These are phyloP conservation scores for Barbatosphaeria neglecta DNA, from an alignment of 495 filamentous ascomycete genomes.

Conservation along the genomic window DNA sequence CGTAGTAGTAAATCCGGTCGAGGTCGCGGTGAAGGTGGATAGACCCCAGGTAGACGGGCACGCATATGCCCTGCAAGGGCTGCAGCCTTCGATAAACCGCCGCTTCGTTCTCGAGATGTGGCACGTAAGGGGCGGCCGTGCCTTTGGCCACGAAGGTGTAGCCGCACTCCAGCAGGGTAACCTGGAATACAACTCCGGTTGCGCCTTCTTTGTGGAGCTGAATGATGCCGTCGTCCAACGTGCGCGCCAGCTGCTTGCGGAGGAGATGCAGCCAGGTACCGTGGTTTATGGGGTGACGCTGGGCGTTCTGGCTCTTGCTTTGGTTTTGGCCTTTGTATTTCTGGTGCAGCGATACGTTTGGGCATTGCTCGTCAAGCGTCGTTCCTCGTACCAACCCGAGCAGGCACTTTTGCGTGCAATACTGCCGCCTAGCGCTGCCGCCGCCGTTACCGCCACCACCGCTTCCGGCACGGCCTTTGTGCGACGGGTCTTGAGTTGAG, in stretches of 20 bases:
- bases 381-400: slow-evolving; percentile 25
- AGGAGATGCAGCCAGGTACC: slow-evolving; percentile 6
- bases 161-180: slow-evolving; percentile 25
- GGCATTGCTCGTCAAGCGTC: slow-evolving; percentile 28
- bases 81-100: slow-evolving; percentile 25
- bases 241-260: slow-evolving; percentile 7
- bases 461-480: neutral
- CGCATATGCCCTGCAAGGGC: slow-evolving; percentile 21
- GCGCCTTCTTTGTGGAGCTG: slow-evolving; percentile 8
- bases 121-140: slow-evolving; percentile 19
- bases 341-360: slow-evolving; percentile 27
- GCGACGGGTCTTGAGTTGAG: neutral
- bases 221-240: slow-evolving; percentile 11
- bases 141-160: slow-evolving; percentile 41
- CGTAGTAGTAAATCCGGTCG: slow-evolving; percentile 19
- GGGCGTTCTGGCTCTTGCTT: neutral
- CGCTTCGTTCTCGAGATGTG: slow-evolving; percentile 28
- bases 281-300: slow-evolving; percentile 6
- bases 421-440: slow-evolving; percentile 2
- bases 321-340: neutral
- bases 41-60: slow-evolving; percentile 32
- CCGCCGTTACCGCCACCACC: neutral
- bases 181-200: slow-evolving; percentile 26
- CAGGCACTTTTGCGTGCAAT: slow-evolving; percentile 38
- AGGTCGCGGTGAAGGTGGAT: slow-evolving; percentile 25